A percentile compares a stretch with the other conserved stretches of the same genome.
Evolutionary conservation across 1,284 basidiomycete genomes (phyloP).

Genomic region (Neotropicomus parvogracilis): DNA sequence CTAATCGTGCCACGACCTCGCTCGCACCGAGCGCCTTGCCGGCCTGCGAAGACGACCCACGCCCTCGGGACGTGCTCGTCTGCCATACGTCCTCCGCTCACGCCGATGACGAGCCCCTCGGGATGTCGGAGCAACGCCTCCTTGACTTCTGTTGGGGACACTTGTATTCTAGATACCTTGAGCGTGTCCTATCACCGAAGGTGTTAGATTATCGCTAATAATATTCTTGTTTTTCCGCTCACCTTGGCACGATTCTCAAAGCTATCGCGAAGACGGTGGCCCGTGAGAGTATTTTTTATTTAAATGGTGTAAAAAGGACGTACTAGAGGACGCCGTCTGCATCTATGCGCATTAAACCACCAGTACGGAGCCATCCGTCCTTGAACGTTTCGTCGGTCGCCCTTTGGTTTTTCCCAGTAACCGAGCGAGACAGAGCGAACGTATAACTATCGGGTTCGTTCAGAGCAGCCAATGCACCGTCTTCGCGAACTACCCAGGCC

Average conservation of each 20-base stretch:
- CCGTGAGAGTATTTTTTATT: neutral
- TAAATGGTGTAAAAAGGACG: constrained; percentile 23
- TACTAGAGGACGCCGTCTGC: constrained; percentile 62
- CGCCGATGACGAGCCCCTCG: constrained; percentile 54
- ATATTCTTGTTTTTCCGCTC: neutral
- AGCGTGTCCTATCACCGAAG: constrained; percentile 54
- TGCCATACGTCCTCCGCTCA: constrained; percentile 58
- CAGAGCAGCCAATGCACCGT: constrained; percentile 51
- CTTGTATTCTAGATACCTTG: constrained; percentile 71
- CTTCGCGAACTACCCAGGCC: constrained; percentile 57
- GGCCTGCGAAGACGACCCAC: constrained; percentile 60
- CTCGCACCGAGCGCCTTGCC: constrained; percentile 48
- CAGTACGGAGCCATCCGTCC: constrained; percentile 68
- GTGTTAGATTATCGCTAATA: constrained; percentile 3
- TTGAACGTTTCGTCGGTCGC: constrained; percentile 64
- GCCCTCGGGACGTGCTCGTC: constrained; percentile 71
- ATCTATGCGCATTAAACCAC: constrained; percentile 63
- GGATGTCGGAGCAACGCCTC: constrained; percentile 57
- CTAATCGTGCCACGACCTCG: constrained; percentile 45
- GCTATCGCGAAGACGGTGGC: neutral
- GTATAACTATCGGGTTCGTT: constrained; percentile 67
- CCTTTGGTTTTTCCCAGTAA: constrained; percentile 66
- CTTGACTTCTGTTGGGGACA: constrained; percentile 73
- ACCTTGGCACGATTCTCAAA: constrained; percentile 34
- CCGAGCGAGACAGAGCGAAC: constrained; percentile 57